Evolutionary conservation across 257 asterid genomes (phyloP), one percentile per base, ranked within the genome.

Genomic region (Scutellaria baicalensis): DNA sequence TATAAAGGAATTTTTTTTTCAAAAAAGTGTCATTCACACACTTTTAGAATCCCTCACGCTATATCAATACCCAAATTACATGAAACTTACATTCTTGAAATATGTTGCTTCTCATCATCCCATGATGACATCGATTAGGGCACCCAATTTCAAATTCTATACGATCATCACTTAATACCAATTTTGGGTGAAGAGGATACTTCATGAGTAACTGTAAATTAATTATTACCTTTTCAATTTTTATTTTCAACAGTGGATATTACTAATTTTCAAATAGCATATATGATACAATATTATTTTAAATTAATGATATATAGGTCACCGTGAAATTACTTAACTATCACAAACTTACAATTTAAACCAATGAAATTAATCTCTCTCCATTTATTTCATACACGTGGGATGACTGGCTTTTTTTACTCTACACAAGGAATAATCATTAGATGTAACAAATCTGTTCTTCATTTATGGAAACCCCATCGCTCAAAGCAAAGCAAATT

Each of bases 31-130:
- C 38, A 39, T 21, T 58, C 64, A 50, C 79, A 68, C 50, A 49
- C 73, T 64, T n/a, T 59, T 69, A 64, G 20, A 42, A 52, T 57
- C 47, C 62, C 51, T 54, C 68, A 78, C 79, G 74, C 70, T 27
- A 69, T 66, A 21, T 14, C 74, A 58, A 68, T 55, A 36, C 60
- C 66, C 63, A 51, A 13, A 7, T 18, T 14, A 69, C 9, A 8
- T 49, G 2, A 40, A 35, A 27, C 57, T 23, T 48, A 49, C 27
- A 66, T 35, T 49, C 33, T 11, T 14, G 44, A 49, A 49, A 58
- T 10, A 54, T 23, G 42, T 52, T 54, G 13, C 27, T 16, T 13
- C 0, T 64, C 33, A 64, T 47, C 27, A 44, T n/a, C n/a, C 13
- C 27, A 27, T 47, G 59, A 63, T 63, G 31, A 48, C 70, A 48